Percentiles rank a stretch among this genome's conserved stretches.
Evolutionary conservation across 1,284 basidiomycete species (phyloP).

Genomic region (Mrakiaceae sp.): DNA sequence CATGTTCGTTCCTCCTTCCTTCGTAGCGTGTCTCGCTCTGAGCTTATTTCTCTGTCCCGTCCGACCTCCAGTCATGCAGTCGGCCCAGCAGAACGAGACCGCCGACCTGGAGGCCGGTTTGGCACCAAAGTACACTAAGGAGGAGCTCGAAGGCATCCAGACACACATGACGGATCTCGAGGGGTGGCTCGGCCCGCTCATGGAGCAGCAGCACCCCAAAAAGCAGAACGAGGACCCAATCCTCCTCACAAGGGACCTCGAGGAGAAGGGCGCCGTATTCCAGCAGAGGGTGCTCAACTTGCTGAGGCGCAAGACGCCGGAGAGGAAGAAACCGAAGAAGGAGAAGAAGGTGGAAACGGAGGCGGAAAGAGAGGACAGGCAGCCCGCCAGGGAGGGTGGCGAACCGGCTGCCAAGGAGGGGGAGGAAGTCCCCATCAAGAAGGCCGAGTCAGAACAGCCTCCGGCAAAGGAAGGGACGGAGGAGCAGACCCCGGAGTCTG

Average conservation of each 20-base stretch:
- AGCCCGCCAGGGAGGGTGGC: neutral
- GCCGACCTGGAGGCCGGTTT: constrained; percentile 32
- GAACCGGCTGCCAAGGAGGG: neutral
- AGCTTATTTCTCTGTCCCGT: neutral
- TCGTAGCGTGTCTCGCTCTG: neutral
- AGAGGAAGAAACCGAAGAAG: neutral
- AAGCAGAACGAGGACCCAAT: constrained; percentile 66
- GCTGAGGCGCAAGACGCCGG: constrained; percentile 8
- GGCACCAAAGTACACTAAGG: constrained; percentile 63
- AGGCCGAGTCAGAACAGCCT: neutral
- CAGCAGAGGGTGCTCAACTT: constrained; percentile 51
- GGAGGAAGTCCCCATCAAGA: neutral
- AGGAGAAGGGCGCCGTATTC: constrained; percentile 61
- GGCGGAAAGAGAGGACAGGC: neutral
- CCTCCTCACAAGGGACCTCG: constrained; percentile 68
- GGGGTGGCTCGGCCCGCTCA: constrained; percentile 62
- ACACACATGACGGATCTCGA: constrained; percentile 63
- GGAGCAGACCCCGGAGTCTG: neutral
- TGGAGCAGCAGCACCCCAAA: constrained; percentile 65
- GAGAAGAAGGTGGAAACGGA: neutral
- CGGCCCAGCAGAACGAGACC: constrained; percentile 8
- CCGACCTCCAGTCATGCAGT: constrained; percentile 3
- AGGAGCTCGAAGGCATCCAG: constrained; percentile 68
- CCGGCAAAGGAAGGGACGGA: neutral
- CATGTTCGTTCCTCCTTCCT: neutral